Evolutionary conservation across 78 protist species (phyloP).

Genomic region (Dictyostelium citrinum): DNA sequence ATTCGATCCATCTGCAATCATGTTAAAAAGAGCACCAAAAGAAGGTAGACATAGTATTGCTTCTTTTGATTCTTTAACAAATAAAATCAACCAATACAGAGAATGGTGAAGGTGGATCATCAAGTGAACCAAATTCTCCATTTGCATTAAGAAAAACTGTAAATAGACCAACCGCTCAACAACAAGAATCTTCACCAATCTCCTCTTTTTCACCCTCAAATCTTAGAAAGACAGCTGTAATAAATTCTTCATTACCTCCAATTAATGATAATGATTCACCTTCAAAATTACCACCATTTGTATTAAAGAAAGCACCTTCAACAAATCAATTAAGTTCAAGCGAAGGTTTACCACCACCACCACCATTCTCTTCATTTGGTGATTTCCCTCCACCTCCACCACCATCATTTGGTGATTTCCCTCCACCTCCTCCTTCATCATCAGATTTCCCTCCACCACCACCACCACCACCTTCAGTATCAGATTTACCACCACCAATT

Average conservation of each 20-base stretch:
- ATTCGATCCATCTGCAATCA: slow-evolving; percentile 57
- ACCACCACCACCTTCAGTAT: not conserved
- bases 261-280: not conserved
- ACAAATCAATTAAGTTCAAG: not conserved
- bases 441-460: not conserved
- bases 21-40: slow-evolving; percentile 30
- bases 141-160: slow-evolving; percentile 1
- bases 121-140: not conserved
- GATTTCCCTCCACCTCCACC: not conserved
- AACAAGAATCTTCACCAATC: not conserved
- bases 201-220: not conserved
- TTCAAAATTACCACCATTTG: not conserved
- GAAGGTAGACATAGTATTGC: slow-evolving; percentile 45
- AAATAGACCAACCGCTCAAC: not conserved
- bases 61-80: not conserved
- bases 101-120: not conserved
- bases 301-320: not conserved
- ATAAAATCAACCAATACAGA: not conserved
- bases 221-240: not conserved
- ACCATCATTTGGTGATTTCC: not conserved
- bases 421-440: slow-evolving; percentile 28
- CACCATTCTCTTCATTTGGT: not conserved
- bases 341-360: not conserved
- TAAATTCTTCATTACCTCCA: not conserved
- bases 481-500: not conserved